These are phyloP conservation scores for Panicum miliaceum DNA, from an alignment of 176 grass and related monocot species.

Conservation along the genomic window DNA sequence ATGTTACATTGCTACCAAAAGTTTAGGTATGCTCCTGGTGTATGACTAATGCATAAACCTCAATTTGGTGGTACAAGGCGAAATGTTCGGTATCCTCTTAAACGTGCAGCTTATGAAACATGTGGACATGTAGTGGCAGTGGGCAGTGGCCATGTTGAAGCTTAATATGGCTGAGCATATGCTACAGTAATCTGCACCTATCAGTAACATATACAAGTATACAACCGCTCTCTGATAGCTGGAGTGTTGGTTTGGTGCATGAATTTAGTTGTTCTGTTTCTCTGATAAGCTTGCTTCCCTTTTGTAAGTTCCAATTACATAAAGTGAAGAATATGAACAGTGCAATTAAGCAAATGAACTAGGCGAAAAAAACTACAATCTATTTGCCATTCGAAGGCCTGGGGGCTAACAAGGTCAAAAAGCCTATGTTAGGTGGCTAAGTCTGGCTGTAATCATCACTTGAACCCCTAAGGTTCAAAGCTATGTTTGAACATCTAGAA, in stretches of 20 bases:
- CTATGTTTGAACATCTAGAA: conserved; percentile 24
- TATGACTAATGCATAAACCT: neutral
- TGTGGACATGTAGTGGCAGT: neutral
- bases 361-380: neutral
- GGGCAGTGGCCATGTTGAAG: neutral
- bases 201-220: conserved; percentile 2
- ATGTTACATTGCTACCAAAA: neutral
- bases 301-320: conserved; percentile 4
- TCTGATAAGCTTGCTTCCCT: neutral
- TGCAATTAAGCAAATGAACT: neutral
- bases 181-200: neutral
- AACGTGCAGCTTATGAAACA: neutral
- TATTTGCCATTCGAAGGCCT: neutral
- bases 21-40: neutral
- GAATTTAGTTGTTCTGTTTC: neutral
- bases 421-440: conserved; percentile 35
- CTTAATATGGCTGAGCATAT: neutral
- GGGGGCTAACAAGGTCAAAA: conserved; percentile 32
- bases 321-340: conserved; percentile 6
- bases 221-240: neutral
- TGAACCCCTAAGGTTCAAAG: neutral
- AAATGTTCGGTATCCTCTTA: conserved; percentile 15
- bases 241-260: neutral
- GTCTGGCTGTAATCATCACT: conserved; percentile 32
- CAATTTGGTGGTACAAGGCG: neutral